Conservation (phyloP, 768 basidiomycete species). For the Amanita thiersii region DNA sequence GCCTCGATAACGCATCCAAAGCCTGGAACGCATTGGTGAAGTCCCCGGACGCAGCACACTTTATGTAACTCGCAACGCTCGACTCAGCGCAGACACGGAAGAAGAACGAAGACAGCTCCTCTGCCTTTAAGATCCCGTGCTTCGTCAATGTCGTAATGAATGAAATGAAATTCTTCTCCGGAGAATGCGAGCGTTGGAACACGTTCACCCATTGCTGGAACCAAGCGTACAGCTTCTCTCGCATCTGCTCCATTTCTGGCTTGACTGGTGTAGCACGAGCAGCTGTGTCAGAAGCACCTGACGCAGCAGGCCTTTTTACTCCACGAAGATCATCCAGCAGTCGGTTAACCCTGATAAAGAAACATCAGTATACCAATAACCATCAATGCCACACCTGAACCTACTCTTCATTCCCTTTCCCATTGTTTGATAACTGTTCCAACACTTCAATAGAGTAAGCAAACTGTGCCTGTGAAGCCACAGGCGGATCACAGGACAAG, state of each 20-base stretch:
- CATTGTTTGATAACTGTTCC: constrained; percentile 58
- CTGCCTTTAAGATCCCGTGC: constrained; percentile 92
- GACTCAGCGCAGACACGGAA: constrained; percentile 97
- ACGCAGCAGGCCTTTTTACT: constrained; percentile 39
- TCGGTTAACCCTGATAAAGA: constrained; percentile 43
- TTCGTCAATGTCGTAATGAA: constrained; percentile 97
- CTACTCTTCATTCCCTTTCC: constrained; percentile 82
- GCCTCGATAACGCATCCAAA: constrained; percentile 88
- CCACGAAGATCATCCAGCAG: constrained; percentile 82
- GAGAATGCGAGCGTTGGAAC: constrained; percentile 83
- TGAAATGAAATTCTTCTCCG: constrained; percentile 92
- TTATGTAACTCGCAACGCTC: constrained; percentile 82
- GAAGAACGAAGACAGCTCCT: constrained; percentile 95
- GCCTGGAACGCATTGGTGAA: constrained; percentile 80
- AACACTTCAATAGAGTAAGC: constrained; percentile 75
- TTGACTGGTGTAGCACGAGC: constrained; percentile 45
- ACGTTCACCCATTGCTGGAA: constrained; percentile 96
- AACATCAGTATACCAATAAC: constrained; percentile 8
- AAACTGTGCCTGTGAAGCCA: constrained; percentile 76
- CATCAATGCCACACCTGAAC: constrained; percentile 21
- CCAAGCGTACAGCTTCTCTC: constrained; percentile 70
- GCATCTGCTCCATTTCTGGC: constrained; percentile 66
- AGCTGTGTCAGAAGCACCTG: constrained; percentile 27
- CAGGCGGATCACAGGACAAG: constrained; percentile 70
- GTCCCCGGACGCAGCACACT: constrained; percentile 65